These are phyloP conservation scores for Ceratopteris richardii DNA, from an alignment of 75 land plant species.

Conservation along the genomic window DNA sequence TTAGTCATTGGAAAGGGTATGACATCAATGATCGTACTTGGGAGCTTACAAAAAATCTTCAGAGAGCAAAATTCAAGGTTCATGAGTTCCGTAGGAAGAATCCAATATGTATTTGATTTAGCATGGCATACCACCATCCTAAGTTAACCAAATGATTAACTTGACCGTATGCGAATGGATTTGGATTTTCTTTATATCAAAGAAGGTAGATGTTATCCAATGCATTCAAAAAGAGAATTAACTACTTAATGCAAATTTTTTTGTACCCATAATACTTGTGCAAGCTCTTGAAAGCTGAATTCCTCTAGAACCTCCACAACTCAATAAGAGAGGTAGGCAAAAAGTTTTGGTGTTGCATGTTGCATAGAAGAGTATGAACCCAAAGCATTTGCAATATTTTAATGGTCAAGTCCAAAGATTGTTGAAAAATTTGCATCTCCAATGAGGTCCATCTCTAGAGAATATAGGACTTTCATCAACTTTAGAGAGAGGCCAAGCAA, in stretches of 20 bases:
- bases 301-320: slow-evolving; percentile 40
- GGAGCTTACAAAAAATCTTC: too few species aligned
- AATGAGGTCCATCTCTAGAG: slow-evolving; percentile 78
- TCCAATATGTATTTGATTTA: slow-evolving; percentile 73
- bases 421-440: slow-evolving; percentile 56
- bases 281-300: slow-evolving; percentile 67
- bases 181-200: too few species aligned
- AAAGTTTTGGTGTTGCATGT: slow-evolving; percentile 65
- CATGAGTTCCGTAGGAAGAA: too few species aligned
- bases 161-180: slow-evolving; percentile 24
- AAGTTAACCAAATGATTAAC: slow-evolving; percentile 74
- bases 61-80: too few species aligned
- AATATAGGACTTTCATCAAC: slow-evolving; percentile 69
- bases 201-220: too few species aligned
- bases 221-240: slow-evolving; percentile 49
- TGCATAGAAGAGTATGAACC: slow-evolving; percentile 96
- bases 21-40: too few species aligned
- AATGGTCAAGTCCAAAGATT: slow-evolving; percentile 66
- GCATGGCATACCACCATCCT: slow-evolving; percentile 89
- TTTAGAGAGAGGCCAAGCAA: slow-evolving; percentile 93
- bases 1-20: too few species aligned
- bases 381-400: slow-evolving; percentile 83
- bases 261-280: slow-evolving; percentile 85
- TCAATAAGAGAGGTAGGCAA: slow-evolving; percentile 36
- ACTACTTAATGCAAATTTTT: slow-evolving; percentile 56